Conservation (phyloP, 2,329 filamentous ascomycete genomes). For the Epichloe amarillans region DNA sequence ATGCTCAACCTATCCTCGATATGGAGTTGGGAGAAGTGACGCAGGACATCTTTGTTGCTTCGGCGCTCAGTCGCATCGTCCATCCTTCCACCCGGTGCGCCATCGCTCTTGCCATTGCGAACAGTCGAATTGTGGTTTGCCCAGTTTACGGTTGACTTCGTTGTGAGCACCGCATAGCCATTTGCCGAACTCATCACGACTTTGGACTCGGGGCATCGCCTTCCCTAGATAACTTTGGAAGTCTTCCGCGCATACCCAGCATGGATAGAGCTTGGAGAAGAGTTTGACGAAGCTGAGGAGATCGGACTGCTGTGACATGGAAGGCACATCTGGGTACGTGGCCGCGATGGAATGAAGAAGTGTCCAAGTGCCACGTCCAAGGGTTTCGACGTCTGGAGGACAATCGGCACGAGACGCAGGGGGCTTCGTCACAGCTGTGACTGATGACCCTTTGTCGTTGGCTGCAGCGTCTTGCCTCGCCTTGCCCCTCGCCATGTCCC, state of each 20-base stretch:
- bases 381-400: conserved; percentile 75
- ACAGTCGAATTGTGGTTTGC: conserved; percentile 87
- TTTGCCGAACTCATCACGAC: conserved; percentile 56
- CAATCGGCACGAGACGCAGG: conserved; percentile 48
- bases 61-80: conserved; percentile 38
- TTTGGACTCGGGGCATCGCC: conserved; percentile 49
- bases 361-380: conserved; percentile 86
- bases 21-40: too few species aligned
- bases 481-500: conserved; percentile 16
- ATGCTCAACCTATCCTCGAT: too few species aligned
- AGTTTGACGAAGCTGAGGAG: conserved; percentile 64
- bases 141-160: conserved; percentile 77
- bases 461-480: conserved; percentile 7
- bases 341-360: conserved; percentile 86
- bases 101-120: conserved; percentile 83
- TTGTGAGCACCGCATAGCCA: conserved; percentile 85
- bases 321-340: conserved; percentile 62
- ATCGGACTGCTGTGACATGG: conserved; percentile 56
- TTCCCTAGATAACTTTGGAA: conserved; percentile 70
- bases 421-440: conserved; percentile 19
- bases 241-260: conserved; percentile 89
- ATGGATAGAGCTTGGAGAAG: conserved; percentile 83
- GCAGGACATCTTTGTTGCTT: background rate
- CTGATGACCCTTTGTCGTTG: conserved; percentile 8
- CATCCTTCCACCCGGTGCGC: conserved; percentile 75